Evolutionary conservation across 2,329 filamentous ascomycete species (phyloP).

Genomic region (Scedosporium aurantiacum): DNA sequence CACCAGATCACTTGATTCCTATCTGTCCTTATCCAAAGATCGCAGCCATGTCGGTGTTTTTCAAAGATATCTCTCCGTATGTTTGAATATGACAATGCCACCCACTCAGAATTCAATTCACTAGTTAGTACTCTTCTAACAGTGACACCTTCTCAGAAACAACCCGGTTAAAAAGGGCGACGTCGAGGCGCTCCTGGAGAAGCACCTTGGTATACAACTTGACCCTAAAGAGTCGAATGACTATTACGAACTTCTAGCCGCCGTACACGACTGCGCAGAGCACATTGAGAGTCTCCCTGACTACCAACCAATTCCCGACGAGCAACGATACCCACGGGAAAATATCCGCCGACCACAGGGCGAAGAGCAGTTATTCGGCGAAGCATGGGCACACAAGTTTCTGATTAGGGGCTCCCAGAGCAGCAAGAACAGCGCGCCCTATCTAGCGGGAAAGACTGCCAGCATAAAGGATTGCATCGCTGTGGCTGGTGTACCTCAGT

Average conservation of each 20-base stretch:
- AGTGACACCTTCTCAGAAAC: constrained; percentile 12
- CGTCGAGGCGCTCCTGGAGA: constrained; percentile 22
- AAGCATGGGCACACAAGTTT: constrained; percentile 41
- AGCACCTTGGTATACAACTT: constrained; percentile 24
- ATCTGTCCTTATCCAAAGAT: neutral
- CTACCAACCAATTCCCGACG: constrained; percentile 30
- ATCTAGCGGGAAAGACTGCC: constrained; percentile 31
- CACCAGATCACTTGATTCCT: neutral
- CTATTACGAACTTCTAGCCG: constrained; percentile 36
- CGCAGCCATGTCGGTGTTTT: constrained; percentile 25
- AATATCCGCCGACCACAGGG: constrained; percentile 26
- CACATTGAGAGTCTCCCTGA: constrained; percentile 31
- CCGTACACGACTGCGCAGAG: constrained; percentile 39
- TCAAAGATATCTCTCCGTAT: constrained; percentile 25
- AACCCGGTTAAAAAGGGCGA: constrained; percentile 31
- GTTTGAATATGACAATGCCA: constrained; percentile 6
- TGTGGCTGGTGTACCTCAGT: constrained; percentile 41
- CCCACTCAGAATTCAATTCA: neutral
- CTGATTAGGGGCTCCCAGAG: constrained; percentile 24
- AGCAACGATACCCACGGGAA: constrained; percentile 31
- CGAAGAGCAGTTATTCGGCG: constrained; percentile 32
- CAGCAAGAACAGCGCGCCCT: constrained; percentile 11
- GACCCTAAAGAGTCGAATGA: constrained; percentile 26
- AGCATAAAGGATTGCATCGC: constrained; percentile 45
- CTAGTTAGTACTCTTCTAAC: neutral